A percentile compares a stretch with the other conserved stretches of the same genome.
Evolutionary conservation across 768 basidiomycete species (phyloP).

Genomic region (Phaeotremella skinneri): DNA sequence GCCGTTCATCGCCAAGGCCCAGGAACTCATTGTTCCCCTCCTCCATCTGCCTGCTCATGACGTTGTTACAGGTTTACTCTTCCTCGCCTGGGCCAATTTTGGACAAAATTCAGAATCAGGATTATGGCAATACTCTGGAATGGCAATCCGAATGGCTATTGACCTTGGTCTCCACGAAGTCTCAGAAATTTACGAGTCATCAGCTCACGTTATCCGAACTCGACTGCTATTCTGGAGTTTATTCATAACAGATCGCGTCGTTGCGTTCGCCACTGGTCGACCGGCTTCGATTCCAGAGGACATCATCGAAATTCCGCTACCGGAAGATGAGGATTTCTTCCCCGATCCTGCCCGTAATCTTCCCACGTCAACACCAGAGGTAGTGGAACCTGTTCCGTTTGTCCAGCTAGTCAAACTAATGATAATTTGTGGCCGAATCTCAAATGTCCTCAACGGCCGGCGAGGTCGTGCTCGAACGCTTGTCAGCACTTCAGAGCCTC

Average conservation of each 20-base stretch:
- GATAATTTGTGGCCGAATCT: constrained; percentile 49
- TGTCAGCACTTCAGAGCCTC: constrained; percentile 32
- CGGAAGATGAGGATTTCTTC: constrained; percentile 45
- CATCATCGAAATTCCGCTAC: constrained; percentile 48
- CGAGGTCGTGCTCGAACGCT: constrained; percentile 43
- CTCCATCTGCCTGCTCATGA: constrained; percentile 47
- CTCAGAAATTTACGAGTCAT: constrained; percentile 47
- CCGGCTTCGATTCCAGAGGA: constrained; percentile 44
- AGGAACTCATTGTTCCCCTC: constrained; percentile 42
- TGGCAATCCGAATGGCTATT: constrained; percentile 46
- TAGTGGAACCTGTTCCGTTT: constrained; percentile 44
- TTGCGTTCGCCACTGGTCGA: constrained; percentile 42
- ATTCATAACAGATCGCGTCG: constrained; percentile 47
- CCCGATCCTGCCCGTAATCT: constrained; percentile 42
- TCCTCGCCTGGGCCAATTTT: constrained; percentile 47
- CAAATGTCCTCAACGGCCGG: constrained; percentile 46
- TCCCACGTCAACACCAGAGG: constrained; percentile 17
- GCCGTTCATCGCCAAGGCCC: constrained; percentile 50
- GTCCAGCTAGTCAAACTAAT: constrained; percentile 46
- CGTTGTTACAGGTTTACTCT: constrained; percentile 39
- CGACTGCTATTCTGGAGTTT: constrained; percentile 45
- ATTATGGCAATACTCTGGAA: constrained; percentile 46
- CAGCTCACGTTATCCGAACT: constrained; percentile 41
- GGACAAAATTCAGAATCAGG: constrained; percentile 47
- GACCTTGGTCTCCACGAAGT: constrained; percentile 46